Conservation (phyloP, 306 rosid species). For the Quillaja saponaria region DNA sequence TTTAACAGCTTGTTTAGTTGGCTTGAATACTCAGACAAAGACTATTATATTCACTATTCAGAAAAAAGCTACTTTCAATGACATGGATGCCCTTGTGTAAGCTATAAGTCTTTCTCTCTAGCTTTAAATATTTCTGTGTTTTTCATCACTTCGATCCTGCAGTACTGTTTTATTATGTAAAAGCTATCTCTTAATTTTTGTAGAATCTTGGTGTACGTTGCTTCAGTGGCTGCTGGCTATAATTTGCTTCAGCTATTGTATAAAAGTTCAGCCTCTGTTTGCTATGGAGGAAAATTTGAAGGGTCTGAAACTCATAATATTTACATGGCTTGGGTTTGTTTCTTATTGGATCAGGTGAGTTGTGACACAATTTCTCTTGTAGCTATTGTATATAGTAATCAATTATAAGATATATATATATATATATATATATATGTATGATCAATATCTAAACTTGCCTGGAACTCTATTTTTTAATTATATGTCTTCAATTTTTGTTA, state of each 20-base stretch:
- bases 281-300: slow-evolving; percentile 20
- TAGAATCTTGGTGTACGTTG: slow-evolving; percentile 54
- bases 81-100: slow-evolving; percentile 60
- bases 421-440: too few species aligned
- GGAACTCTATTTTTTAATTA: too few species aligned
- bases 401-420: background rate
- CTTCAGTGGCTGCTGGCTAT: slow-evolving; percentile 63
- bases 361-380: too few species aligned
- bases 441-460: too few species aligned
- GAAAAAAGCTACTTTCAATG: slow-evolving; percentile 60
- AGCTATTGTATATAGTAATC: too few species aligned
- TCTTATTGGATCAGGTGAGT: slow-evolving; percentile 79
- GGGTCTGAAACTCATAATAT: slow-evolving; percentile 27
- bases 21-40: slow-evolving; percentile 57
- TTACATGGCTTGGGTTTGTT: slow-evolving; percentile 52
- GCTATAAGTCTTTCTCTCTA: background rate
- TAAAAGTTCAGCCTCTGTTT: slow-evolving; percentile 27
- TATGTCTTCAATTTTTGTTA: too few species aligned
- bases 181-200: background rate
- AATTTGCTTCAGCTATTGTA: slow-evolving; percentile 53
- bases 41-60: slow-evolving; percentile 17
- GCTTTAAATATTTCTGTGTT: background rate
- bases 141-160: background rate
- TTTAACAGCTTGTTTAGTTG: slow-evolving; percentile 55
- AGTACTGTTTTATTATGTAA: background rate